These are phyloP conservation scores for Phytophthora europaea DNA, from an alignment of 352 stramenopile genomes.

Conservation along the genomic window DNA sequence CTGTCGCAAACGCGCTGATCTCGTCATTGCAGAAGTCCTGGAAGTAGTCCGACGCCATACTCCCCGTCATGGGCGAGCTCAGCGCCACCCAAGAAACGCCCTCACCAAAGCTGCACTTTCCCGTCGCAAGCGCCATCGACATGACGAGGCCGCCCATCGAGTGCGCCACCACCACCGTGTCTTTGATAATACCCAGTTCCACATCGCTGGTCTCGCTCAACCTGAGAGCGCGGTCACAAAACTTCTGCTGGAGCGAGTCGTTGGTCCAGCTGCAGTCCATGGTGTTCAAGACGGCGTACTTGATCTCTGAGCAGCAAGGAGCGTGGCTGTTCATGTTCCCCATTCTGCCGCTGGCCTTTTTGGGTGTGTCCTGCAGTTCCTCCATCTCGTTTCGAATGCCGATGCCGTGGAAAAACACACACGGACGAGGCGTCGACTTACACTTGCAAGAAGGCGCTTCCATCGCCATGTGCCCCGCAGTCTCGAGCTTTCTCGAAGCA, in stretches of 20 bases:
- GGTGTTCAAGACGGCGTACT: conserved; percentile 34
- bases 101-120: conserved; percentile 32
- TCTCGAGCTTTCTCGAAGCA: conserved; percentile 17
- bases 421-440: conserved; percentile 33
- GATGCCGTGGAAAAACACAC: conserved; percentile 32
- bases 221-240: conserved; percentile 25
- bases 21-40: conserved; percentile 42
- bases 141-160: conserved; percentile 32
- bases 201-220: conserved; percentile 21
- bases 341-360: conserved; percentile 21
- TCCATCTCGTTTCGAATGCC: conserved; percentile 23
- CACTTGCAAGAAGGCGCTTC: conserved; percentile 18
- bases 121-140: conserved; percentile 28
- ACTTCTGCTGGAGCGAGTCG: conserved; percentile 25
- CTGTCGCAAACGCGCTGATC: conserved; percentile 17
- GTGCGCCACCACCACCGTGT: conserved; percentile 35
- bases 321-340: conserved; percentile 30
- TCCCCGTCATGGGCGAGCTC: conserved; percentile 34
- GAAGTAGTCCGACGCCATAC: conserved; percentile 43
- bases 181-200: conserved; percentile 2
- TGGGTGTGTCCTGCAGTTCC: conserved; percentile 28
- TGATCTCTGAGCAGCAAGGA: conserved; percentile 29
- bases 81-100: conserved; percentile 41
- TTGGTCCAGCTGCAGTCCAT: conserved; percentile 28
- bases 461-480: conserved; percentile 21